Evolutionary conservation across 768 basidiomycete species (phyloP), one percentile per base, ranked within the genome.

Genomic region (Mycena haematopus): DNA sequence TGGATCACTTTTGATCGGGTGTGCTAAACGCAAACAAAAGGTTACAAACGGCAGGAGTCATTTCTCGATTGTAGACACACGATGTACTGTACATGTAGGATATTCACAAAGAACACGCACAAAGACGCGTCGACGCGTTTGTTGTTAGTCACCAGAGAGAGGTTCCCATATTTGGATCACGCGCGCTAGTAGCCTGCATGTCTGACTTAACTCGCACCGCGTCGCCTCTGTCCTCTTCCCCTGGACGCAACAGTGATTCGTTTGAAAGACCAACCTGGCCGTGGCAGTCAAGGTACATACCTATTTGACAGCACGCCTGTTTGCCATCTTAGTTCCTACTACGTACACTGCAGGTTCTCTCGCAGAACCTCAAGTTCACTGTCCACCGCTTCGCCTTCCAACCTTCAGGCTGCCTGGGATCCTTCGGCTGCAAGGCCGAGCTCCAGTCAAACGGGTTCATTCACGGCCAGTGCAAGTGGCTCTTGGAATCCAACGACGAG

Each of bases 231-330:
- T 78, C 79, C 46, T 77, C 81, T 29, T 82, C 83, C 44, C 80
- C 84, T 21, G 77, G 79, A 52, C 79, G 83, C 9, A 35, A 29
- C 11, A 72, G 75, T 17, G 77, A 82, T 42, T 72, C 82, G 10
- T 78, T 85, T 49, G 79, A 84, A 31, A 79, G 85, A 57, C 85
- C 86, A 27, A 82, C 84, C 63, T 87, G 87, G 83, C 87, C 88
- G 54, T 85, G 87, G 81, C 70, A 67, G 47, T 60, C 66, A 61
- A 63, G 66, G 66, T 67, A 35, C 54, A 22, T 11, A n/a, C n/a
- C n/a, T n/a, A 14, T 31, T 31, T n/a, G 15, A 31, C 19, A 6
- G 27, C 45, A 33, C 36, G 40, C 21, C 49, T 52, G 33, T 52
- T 45, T 21, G 40, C 56, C 15, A 75, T 45, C 74, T 67, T 74